A percentile compares a stretch with the other conserved stretches of the same genome.
Evolutionary conservation across 495 filamentous ascomycete species (phyloP).

Genomic region (Daldinia vernicosa): DNA sequence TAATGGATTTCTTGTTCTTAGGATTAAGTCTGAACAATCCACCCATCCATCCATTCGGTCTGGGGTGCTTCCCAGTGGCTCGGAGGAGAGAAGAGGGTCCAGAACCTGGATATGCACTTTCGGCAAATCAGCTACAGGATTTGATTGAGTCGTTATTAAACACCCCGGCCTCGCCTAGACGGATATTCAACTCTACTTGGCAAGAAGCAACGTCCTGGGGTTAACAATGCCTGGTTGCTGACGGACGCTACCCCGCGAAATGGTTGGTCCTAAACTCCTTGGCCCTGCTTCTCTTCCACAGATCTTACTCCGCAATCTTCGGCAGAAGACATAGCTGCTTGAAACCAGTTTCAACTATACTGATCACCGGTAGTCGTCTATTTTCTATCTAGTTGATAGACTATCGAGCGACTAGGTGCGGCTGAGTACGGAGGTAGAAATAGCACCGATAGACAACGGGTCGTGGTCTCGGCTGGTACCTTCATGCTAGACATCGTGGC

Average conservation of each 20-base stretch:
- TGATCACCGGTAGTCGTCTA: slow-evolving; percentile 13
- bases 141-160: slow-evolving; percentile 43
- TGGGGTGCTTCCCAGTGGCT: slow-evolving; percentile 18
- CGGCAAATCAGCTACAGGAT: slow-evolving; percentile 40
- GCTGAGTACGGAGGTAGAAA: slow-evolving; percentile 31
- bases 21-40: slow-evolving; percentile 9
- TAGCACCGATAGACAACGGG: slow-evolving; percentile 9
- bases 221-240: slow-evolving; percentile 9
- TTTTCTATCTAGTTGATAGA: neutral
- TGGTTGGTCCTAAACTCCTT: slow-evolving; percentile 26
- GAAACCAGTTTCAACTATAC: slow-evolving; percentile 17
- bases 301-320: slow-evolving; percentile 43
- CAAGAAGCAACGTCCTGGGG: slow-evolving; percentile 28
- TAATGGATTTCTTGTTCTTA: slow-evolving; percentile 8
- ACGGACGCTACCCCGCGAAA: slow-evolving; percentile 39
- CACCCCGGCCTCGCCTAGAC: slow-evolving; percentile 37
- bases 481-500: neutral
- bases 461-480: neutral
- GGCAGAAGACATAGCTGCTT: slow-evolving; percentile 16
- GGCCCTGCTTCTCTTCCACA: slow-evolving; percentile 17
- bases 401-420: slow-evolving; percentile 14
- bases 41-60: neutral
- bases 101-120: slow-evolving; percentile 31
- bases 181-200: slow-evolving; percentile 41
- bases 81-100: slow-evolving; percentile 29